Percentiles rank a stretch among this genome's conserved stretches.
phyloP scores from a whole-genome alignment of 495 filamentous ascomycete species.

The Podospora anserina region DNA sequence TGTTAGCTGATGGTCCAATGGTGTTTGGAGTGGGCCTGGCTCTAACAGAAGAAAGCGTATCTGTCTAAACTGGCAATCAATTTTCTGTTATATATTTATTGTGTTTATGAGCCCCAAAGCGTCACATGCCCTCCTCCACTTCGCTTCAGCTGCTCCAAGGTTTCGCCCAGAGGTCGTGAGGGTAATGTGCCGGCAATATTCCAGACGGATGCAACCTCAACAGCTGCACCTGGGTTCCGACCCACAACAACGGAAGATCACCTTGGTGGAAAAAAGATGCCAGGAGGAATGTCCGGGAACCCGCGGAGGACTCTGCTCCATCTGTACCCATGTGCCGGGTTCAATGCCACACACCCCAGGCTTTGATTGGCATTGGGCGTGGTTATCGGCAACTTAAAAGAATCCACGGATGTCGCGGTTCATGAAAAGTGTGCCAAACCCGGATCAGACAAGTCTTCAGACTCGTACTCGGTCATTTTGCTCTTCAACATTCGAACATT shows the following conservation, averaged over 20 bases:
- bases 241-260: not conserved
- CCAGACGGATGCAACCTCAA: not conserved
- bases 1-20: not conserved
- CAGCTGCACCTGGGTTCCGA: not conserved
- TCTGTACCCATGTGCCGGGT: not conserved
- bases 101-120: not conserved
- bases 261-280: not conserved
- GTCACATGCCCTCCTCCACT: not conserved
- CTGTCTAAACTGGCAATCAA: not conserved
- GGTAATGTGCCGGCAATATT: not conserved
- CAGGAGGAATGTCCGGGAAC: not conserved
- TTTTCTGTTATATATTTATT: not conserved
- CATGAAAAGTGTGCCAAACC: no score
- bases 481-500: no score
- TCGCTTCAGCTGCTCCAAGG: not conserved
- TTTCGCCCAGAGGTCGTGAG: not conserved
- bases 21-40: not conserved
- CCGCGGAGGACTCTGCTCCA: not conserved
- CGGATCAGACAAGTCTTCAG: no score
- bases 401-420: no score
- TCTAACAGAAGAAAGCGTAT: not conserved
- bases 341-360: no score
- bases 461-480: no score
- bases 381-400: not conserved
- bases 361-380: not conserved